phyloP scores from a whole-genome alignment of 805 yeast genomes.

The Candida odintsovae region DNA sequence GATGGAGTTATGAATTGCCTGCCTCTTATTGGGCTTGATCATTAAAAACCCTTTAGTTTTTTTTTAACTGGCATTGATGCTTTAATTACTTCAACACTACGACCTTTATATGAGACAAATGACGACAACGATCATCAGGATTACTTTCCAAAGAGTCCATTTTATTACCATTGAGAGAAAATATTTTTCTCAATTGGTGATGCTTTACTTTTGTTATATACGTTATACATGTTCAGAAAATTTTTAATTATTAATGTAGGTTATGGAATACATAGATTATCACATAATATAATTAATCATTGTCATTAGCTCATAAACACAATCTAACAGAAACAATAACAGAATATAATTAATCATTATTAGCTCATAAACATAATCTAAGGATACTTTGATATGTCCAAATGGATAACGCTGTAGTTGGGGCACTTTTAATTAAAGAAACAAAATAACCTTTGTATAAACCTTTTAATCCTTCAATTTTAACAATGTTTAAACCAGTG shows the following conservation, averaged over 20 bases:
- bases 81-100: neutral
- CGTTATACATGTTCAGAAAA: neutral
- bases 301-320: constrained; percentile 1
- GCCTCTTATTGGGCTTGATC: neutral
- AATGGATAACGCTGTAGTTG: constrained; percentile 62
- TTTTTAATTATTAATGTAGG: too few relatives aligned
- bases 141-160: neutral
- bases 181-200: neutral
- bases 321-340: too few relatives aligned
- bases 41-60: neutral
- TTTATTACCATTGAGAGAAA: neutral
- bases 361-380: constrained; percentile 1
- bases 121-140: neutral
- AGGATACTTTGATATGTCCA: constrained; percentile 49
- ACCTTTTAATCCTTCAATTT: constrained; percentile 57
- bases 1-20: neutral
- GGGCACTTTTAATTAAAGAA: constrained; percentile 73
- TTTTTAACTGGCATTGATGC: too few relatives aligned
- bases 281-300: neutral
- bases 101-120: neutral
- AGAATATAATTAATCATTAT: neutral
- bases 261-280: too few relatives aligned
- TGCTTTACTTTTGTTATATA: neutral
- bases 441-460: constrained; percentile 71
- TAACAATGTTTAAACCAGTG: constrained; percentile 34